Base-by-base conservation (phyloP, 2,329 filamentous ascomycete species). In the Blastomyces percursus region DNA sequence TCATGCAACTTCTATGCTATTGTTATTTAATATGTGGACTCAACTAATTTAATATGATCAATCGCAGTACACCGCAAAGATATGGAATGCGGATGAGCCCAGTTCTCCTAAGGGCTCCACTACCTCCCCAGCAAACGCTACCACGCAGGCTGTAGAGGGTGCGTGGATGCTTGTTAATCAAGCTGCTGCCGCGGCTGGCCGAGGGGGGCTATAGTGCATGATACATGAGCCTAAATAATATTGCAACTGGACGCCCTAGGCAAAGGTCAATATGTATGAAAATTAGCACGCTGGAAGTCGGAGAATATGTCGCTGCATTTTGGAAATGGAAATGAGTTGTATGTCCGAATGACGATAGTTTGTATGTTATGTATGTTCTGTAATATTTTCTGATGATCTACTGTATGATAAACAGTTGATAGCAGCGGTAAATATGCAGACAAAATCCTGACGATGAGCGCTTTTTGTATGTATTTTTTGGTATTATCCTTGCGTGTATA, bases 11-110 rank as follows among this genome's bases (percentile, higher is more conserved):
- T 38, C 35, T 38, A 38, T 38, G 2, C 35, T n/a, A 40, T 27
- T 6, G 21, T 16, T 24, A 11, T 1, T 21, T 48, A 12, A 24
- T 50, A 4, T 27, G 44, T 21, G 27, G 57, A 58, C 35, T 63
- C 12, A 40, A 52, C 67, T 71, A 65, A 70, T 60, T 30, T 32
- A 30, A 44, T 57, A 3, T n/a, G n/a, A 14, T 42, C 1, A 6
- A 11, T 44, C 46, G 50, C 54, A 75, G 73, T 76, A 75, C 60
- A 66, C 67, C n/a, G 64, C 69, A 12, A 69, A 70, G 30, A 61
- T 64, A 52, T 64, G 63, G 63, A 54, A 57, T 27, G 24, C 9
- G n/a, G 60, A 59, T 44, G 60, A 54, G 2, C 60, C 60, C 35
- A n/a, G 8, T 51, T 44, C 9, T 54, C 16, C 59, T 27, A 38